Conservation (phyloP, 306 rosid species). For the Gillenia trifoliata region DNA sequence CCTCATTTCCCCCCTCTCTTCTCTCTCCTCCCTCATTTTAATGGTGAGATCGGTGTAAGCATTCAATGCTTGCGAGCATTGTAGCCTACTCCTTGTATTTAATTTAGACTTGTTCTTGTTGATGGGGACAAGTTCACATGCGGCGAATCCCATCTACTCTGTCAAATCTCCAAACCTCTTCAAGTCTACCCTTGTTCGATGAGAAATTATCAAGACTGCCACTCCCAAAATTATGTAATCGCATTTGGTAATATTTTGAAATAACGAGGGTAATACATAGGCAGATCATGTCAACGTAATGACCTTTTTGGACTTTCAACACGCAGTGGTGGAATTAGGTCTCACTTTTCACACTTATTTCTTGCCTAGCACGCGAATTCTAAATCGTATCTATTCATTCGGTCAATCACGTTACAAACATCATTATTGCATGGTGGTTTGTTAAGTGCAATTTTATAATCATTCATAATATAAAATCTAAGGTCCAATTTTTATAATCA, state of each 20-base stretch:
- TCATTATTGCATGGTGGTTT: background rate
- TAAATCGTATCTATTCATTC: background rate
- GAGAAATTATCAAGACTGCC: background rate
- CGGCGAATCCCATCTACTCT: background rate
- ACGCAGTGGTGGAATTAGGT: background rate
- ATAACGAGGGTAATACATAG: background rate
- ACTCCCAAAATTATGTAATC: background rate
- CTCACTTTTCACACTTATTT: background rate
- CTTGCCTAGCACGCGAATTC: background rate
- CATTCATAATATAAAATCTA: too few species aligned
- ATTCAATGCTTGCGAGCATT: too few species aligned
- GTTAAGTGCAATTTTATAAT: background rate
- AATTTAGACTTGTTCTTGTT: background rate
- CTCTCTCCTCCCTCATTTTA: too few species aligned
- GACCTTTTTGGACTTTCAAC: slow-evolving; percentile 3
- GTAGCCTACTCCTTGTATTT: too few species aligned
- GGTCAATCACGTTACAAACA: background rate
- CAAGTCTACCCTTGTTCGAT: background rate
- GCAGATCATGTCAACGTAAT: background rate
- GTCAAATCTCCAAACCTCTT: background rate
- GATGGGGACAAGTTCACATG: background rate
- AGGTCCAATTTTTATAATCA: too few species aligned
- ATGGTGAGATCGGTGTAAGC: too few species aligned
- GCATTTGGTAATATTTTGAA: background rate
- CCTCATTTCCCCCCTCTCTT: too few species aligned